A percentile compares a stretch with the other conserved stretches of the same genome.
These are phyloP conservation scores for Chrysanthemum seticuspe DNA, from an alignment of 129 eudicot genomes.

Conservation along the genomic window DNA sequence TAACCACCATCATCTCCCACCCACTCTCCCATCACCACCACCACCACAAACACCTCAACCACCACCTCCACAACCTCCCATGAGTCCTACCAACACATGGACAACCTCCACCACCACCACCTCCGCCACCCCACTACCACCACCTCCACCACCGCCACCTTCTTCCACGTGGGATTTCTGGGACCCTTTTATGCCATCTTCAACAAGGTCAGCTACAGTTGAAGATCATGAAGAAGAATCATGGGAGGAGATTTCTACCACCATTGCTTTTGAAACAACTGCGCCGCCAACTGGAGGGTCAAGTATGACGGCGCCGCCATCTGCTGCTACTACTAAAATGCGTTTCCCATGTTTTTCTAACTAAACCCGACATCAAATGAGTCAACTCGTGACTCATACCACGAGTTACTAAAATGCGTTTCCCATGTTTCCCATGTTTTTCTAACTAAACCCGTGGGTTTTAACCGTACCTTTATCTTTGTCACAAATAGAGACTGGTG, in stretches of 20 bases:
- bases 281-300: constrained; percentile 46
- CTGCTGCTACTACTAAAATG: constrained; percentile 42
- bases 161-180: constrained; percentile 87
- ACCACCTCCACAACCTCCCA: constrained; percentile 54
- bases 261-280: constrained; percentile 44
- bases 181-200: constrained; percentile 86
- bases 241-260: constrained; percentile 55
- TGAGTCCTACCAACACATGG: constrained; percentile 65
- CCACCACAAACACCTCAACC: constrained; percentile 43
- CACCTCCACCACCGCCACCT: constrained; percentile 55
- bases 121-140: constrained; percentile 51
- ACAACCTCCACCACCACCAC: constrained; percentile 59
- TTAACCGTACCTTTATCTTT: too few species aligned
- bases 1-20: constrained; percentile 26
- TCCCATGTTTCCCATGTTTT: too few species aligned
- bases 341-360: too few species aligned
- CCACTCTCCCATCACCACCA: constrained; percentile 25
- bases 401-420: too few species aligned
- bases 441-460: too few species aligned
- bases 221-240: constrained; percentile 46
- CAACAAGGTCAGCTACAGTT: constrained; percentile 51
- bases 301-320: constrained; percentile 55
- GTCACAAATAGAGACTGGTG: too few species aligned
- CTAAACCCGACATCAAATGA: too few species aligned
- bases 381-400: too few species aligned